A percentile compares a stretch with the other conserved stretches of the same genome.
Conservation (phyloP, 176 grass and related monocot species). For the Miscanthus lutarioriparius region DNA sequence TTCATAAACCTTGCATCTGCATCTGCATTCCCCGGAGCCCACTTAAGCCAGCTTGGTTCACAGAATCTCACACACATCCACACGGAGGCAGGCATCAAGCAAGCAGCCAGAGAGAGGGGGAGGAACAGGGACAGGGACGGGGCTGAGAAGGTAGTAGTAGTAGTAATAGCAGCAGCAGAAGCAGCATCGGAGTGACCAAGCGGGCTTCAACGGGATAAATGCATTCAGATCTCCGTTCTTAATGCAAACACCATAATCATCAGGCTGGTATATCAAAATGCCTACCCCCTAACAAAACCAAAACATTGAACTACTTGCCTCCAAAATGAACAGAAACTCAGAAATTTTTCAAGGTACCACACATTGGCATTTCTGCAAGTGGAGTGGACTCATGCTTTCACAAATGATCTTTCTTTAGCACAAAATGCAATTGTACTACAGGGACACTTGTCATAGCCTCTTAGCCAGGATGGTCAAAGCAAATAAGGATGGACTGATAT, state of each 20-base stretch:
- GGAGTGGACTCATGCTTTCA: background rate
- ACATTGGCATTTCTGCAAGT: background rate
- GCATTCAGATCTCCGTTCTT: constrained; percentile 15
- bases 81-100: background rate
- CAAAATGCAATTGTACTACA: background rate
- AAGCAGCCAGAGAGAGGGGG: background rate
- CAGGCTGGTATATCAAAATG: constrained; percentile 15
- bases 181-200: constrained; percentile 6
- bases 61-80: background rate
- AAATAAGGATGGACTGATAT: background rate
- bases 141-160: background rate
- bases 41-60: background rate
- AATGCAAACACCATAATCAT: constrained; percentile 13
- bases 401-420: background rate
- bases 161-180: background rate
- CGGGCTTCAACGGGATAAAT: constrained; percentile 29
- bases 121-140: background rate
- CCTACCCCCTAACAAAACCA: background rate
- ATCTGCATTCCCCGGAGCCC: constrained; percentile 6
- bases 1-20: constrained; percentile 38
- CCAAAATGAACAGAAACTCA: background rate
- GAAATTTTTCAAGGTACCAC: background rate
- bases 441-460: background rate
- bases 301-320: background rate
- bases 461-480: background rate